phyloP scores from a whole-genome alignment of 2,329 filamentous ascomycete genomes.

The Fusarium pininemorale region DNA sequence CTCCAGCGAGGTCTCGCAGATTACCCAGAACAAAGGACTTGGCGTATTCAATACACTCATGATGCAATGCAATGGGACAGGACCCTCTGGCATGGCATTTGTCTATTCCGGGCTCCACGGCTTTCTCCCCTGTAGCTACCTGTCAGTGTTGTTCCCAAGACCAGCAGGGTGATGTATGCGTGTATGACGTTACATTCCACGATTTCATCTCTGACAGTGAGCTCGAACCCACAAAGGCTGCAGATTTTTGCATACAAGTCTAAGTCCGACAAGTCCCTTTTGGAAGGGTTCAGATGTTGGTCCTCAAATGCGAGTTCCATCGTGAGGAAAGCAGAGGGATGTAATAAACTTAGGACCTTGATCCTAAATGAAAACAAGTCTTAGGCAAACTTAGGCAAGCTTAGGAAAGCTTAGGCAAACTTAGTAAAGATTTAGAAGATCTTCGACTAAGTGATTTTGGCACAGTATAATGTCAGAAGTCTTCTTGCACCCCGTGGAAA shows the following conservation, averaged over 20 bases:
- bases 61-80: neutral
- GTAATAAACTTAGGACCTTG: too few species aligned
- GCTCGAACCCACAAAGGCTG: neutral
- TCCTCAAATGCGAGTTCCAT: neutral
- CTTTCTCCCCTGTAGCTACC: neutral
- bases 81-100: neutral
- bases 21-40: neutral
- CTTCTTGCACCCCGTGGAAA: too few species aligned
- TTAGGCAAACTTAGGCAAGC: neutral
- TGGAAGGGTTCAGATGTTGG: neutral
- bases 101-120: neutral
- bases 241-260: accelerated
- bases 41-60: neutral
- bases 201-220: neutral
- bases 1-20: neutral
- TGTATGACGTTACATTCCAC: neutral
- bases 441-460: too few species aligned
- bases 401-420: too few species aligned
- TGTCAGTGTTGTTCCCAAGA: neutral
- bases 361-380: neutral
- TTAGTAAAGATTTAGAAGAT: too few species aligned
- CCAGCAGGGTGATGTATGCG: too few species aligned
- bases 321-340: too few species aligned
- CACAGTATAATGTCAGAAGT: too few species aligned
- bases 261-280: neutral